Evolutionary conservation across 192 early-diverging fungal genomes (phyloP).

Genomic region (Coemansia sp.): DNA sequence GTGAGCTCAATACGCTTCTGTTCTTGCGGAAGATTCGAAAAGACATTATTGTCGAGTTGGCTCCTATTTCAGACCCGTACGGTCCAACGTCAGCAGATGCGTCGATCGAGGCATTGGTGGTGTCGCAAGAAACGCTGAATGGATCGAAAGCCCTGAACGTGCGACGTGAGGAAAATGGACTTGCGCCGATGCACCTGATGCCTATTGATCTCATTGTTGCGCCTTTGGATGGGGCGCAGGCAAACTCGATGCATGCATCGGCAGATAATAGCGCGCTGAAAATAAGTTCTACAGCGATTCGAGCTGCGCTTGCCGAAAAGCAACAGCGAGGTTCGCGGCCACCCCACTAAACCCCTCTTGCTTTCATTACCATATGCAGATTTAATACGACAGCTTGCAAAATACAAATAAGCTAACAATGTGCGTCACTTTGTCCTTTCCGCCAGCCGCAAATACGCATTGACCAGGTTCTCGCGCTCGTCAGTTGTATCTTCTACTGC

Average conservation of each 20-base stretch:
- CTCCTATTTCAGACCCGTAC: slow-evolving; percentile 75
- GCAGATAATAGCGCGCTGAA: slow-evolving; percentile 58
- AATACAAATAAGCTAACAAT: not conserved
- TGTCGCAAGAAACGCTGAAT: slow-evolving; percentile 73
- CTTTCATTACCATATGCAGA: not conserved
- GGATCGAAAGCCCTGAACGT: slow-evolving; percentile 79
- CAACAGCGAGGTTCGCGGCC: slow-evolving; percentile 12
- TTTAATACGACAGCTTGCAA: not conserved
- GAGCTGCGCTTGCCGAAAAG: slow-evolving; percentile 46
- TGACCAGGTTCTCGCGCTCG: slow-evolving; percentile 16
- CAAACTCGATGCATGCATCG: slow-evolving; percentile 10
- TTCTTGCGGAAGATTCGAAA: slow-evolving; percentile 61
- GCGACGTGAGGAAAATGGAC: slow-evolving; percentile 57
- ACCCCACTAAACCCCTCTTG: too few relatives aligned
- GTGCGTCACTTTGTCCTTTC: not conserved
- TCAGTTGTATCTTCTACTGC: not conserved
- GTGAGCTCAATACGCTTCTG: slow-evolving; percentile 57
- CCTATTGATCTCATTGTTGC: slow-evolving; percentile 68
- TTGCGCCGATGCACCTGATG: slow-evolving; percentile 60
- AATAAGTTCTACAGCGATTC: slow-evolving; percentile 78
- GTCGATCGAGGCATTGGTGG: slow-evolving; percentile 74
- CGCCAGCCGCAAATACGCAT: slow-evolving; percentile 27
- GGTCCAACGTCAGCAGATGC: slow-evolving; percentile 80
- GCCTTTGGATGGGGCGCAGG: slow-evolving; percentile 37
- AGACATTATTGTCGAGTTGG: slow-evolving; percentile 53